phyloP scores from a whole-genome alignment of 441 rosid genomes.

The Melastoma candidum region DNA sequence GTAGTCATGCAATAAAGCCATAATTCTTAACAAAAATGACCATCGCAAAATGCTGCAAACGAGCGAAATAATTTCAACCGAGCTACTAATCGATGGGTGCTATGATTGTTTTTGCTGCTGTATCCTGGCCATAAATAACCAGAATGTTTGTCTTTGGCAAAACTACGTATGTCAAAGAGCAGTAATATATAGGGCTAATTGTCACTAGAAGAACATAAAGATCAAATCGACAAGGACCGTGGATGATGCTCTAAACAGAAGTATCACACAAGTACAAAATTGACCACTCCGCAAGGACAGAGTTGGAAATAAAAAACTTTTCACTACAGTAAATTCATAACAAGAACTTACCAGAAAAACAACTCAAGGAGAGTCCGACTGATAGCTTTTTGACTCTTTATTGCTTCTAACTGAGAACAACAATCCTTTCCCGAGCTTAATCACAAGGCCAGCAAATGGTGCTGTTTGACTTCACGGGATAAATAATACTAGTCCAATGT shows the following conservation, averaged over 20 bases:
- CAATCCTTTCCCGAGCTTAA: constrained; percentile 35
- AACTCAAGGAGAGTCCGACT: constrained; percentile 32
- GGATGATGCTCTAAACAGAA: constrained; percentile 9
- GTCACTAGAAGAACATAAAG: too few species aligned
- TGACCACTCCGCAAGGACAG: too few species aligned
- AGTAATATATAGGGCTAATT: too few species aligned
- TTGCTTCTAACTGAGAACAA: constrained; percentile 25
- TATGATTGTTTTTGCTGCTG: constrained; percentile 6
- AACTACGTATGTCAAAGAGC: too few species aligned
- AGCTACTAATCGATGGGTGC: neutral
- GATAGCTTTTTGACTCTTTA: constrained; percentile 41
- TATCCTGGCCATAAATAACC: too few species aligned
- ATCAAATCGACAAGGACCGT: too few species aligned
- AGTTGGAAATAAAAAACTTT: too few species aligned
- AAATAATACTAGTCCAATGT: constrained; percentile 14
- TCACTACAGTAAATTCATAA: too few species aligned
- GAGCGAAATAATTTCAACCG: neutral
- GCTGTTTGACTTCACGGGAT: constrained; percentile 27
- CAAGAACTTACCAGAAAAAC: constrained; percentile 25
- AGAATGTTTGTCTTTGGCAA: too few species aligned
- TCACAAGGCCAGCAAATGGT: constrained; percentile 29
- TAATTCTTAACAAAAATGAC: constrained; percentile 6
- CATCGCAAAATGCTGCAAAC: neutral
- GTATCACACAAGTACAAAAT: too few species aligned
- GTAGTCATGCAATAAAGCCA: constrained; percentile 11